These are phyloP conservation scores for Diplodia scrobiculata DNA, from an alignment of 2,329 filamentous ascomycete species.

Conservation along the genomic window DNA sequence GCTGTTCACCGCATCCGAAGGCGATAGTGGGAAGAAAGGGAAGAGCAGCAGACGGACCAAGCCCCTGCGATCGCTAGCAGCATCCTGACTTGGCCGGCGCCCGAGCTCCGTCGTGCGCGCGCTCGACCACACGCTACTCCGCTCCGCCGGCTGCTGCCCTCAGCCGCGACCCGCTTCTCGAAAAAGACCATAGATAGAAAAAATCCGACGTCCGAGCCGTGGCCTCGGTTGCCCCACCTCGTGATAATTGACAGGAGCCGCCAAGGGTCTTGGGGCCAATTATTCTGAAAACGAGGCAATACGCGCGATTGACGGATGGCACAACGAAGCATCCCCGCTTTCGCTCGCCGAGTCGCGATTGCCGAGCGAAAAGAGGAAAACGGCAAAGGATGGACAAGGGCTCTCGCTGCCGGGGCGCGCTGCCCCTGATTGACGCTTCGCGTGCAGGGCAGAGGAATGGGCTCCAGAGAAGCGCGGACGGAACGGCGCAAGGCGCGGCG, in stretches of 20 bases:
- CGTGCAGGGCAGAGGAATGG: not conserved
- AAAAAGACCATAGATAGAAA: not conserved
- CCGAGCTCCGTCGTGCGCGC: not conserved
- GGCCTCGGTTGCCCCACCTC: slow-evolving; percentile 4
- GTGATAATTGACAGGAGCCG: slow-evolving; percentile 5
- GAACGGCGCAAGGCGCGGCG: not conserved
- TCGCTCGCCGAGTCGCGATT: not conserved
- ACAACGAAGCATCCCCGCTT: not conserved
- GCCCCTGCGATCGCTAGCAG: slow-evolving; percentile 14
- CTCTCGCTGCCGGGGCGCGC: not conserved
- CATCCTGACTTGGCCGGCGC: slow-evolving; percentile 5
- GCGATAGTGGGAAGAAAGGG: not conserved
- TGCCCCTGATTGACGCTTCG: slow-evolving; percentile 23
- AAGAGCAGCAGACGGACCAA: not conserved
- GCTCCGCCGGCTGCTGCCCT: not conserved
- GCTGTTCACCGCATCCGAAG: not conserved
- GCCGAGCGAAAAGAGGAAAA: slow-evolving; percentile 2
- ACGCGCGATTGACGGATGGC: slow-evolving; percentile 7
- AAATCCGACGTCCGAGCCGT: not conserved
- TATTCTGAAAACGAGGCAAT: slow-evolving; percentile 7
- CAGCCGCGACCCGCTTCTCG: not conserved
- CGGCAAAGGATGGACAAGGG: slow-evolving; percentile 6
- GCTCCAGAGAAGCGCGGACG: slow-evolving; percentile 19
- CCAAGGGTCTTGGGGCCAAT: not conserved
- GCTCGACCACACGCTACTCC: not conserved